Base-by-base conservation (phyloP, 805 yeast species). In the Schwanniomyces vanrijiae region DNA sequence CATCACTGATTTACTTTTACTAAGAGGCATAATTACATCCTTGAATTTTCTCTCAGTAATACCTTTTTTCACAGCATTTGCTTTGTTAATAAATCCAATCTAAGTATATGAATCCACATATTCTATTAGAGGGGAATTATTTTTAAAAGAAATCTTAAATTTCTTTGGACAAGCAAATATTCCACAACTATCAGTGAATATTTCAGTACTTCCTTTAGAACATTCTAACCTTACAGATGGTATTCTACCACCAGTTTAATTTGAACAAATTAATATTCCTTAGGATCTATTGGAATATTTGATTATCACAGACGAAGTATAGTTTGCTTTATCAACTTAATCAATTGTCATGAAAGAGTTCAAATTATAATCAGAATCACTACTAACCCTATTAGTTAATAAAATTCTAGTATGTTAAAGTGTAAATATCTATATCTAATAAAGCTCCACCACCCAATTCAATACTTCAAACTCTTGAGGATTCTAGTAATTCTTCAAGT, bases 371-470 rank as follows among this genome's bases (percentile, higher is more conserved):
- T 58, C 49, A 26, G 63, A 52, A 42, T 61, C 62, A 11, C 63
- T 55, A 31, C 57, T 55, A 20, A 74, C 73, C 26, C 62, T 34
- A 22, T 64, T 53, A 52, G 72, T 73, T 47, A 75, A 53, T 20
- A 75, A 63, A 8, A 74, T 46, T 45, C 81, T 58, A 14, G 70
- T 62, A 54, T 74, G 80, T 78, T 42, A 79, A 51, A 4, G 78
- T 62, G 50, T 81, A 81, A 42, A 80, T 70, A 2, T 85, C 84
- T 46, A 80, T 65, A 57, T 81, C 86, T 52, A 80, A 69, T 40
- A 80, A 56, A 0, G 82, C 77, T 19, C 86, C 85, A 13, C 81
- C 86, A 4, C 81, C 85, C 40, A 78, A 67, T 14, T 62, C 59
- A 4, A 70, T 74, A 55, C 76, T 71, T 46, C 75, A 62, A 46